A percentile compares a stretch with the other conserved stretches of the same genome.
Conservation (phyloP, 2,329 filamentous ascomycete genomes). For the Juglanconis sp. region DNA sequence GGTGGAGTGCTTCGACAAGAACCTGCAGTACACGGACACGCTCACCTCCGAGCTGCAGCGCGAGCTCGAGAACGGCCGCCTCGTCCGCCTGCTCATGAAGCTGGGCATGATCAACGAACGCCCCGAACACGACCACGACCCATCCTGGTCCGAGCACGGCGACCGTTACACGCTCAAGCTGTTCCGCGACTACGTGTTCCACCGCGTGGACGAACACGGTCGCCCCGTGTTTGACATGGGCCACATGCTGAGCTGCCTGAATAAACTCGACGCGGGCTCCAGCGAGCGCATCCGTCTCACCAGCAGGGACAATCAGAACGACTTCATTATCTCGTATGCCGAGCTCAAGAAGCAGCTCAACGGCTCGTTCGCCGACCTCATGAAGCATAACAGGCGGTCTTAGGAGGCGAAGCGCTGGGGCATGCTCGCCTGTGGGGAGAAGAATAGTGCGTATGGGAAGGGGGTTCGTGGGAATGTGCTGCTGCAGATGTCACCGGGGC, state of each 20-base stretch:
- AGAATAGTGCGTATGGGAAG: background rate
- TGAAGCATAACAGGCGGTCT: slow-evolving; percentile 36
- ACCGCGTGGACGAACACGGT: slow-evolving; percentile 84
- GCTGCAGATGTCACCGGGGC: too few species aligned
- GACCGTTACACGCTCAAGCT: slow-evolving; percentile 91
- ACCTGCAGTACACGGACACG: slow-evolving; percentile 75
- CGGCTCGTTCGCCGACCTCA: slow-evolving; percentile 56
- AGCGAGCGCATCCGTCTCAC: slow-evolving; percentile 84
- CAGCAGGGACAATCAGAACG: slow-evolving; percentile 85
- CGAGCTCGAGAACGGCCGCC: slow-evolving; percentile 85
- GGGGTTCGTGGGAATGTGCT: too few species aligned
- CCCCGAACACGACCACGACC: slow-evolving; percentile 75
- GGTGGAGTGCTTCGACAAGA: slow-evolving; percentile 70
- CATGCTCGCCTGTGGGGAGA: background rate
- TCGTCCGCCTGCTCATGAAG: slow-evolving; percentile 77
- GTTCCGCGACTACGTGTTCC: slow-evolving; percentile 96
- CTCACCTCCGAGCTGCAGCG: slow-evolving; percentile 68
- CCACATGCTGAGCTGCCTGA: slow-evolving; percentile 81
- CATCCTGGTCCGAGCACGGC: slow-evolving; percentile 85
- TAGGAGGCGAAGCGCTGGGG: background rate
- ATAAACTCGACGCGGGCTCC: slow-evolving; percentile 86
- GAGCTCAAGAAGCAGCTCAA: slow-evolving; percentile 71
- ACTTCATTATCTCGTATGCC: slow-evolving; percentile 84
- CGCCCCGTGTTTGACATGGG: slow-evolving; percentile 82
- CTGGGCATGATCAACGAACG: slow-evolving; percentile 86